Base-by-base conservation (phyloP, 352 stramenopile genomes). In the Pythium aristosporum region DNA sequence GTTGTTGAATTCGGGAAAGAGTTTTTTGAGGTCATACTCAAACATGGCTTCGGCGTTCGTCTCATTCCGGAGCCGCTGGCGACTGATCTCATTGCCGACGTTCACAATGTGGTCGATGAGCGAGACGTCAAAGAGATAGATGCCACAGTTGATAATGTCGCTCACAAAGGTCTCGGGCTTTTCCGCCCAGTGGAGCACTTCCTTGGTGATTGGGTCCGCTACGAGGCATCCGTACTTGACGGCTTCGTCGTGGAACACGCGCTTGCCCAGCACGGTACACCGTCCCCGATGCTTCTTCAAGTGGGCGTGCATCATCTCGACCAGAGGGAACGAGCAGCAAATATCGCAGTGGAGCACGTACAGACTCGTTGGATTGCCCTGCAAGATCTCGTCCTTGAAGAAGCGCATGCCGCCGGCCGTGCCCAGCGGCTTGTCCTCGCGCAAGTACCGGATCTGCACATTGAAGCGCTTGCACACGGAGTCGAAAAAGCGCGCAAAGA, bases 101-200 rank as follows among this genome's bases (percentile, higher is more conserved):
- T 72, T 73, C 36, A 95, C 76, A 57, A 96, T 87, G 25, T 74
- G 75, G 39, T 93, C 82, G 61, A 96, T 82, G 41, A 96, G 69
- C 43, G 86, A 76, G 18, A 92, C 82, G 47, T 94, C 82, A 48
- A 96, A 89, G 21, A 96, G 75, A 69, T 96, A 96, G 64, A 96
- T 89, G 13, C 88, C 88, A 50, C 88, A 96, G 68, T 96, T 96
- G 75, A 96, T 96, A 46, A 95, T 89, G 67, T 96, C 86, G 65
- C 88, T 96, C 43, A 96, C 88, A 67, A 96, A 96, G 6, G 88
- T 94, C 69, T 94, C 83, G 12, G 88, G 88, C 47, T 96, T 96
- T 57, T 96, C 88, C 9, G 88, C 88, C 88, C 88, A 96, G 53
- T 96, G 88, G 23, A 96, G 65, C 34, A 96, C 91, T 76, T 96